phyloP scores from a whole-genome alignment of 148 eudicot genomes.

The Heliosperma pusillum region DNA sequence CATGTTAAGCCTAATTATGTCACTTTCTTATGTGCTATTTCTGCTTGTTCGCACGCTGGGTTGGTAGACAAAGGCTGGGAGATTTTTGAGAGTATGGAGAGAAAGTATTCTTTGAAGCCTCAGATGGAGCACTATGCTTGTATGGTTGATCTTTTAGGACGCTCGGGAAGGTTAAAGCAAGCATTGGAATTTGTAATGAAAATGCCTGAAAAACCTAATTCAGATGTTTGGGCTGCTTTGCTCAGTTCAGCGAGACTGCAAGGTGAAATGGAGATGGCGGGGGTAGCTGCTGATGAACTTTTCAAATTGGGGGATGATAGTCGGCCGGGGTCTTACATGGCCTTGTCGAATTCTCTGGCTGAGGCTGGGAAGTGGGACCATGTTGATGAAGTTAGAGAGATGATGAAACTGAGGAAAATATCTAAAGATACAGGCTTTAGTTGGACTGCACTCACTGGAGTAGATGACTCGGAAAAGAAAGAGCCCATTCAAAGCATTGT shows the following conservation, averaged over 20 bases:
- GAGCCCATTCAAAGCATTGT: background rate
- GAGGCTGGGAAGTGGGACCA: slow-evolving; percentile 83
- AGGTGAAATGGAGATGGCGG: slow-evolving; percentile 73
- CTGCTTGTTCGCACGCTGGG: slow-evolving; percentile 89
- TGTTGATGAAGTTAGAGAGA: slow-evolving; percentile 66
- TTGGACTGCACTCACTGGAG: slow-evolving; percentile 75
- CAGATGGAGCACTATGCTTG: slow-evolving; percentile 93
- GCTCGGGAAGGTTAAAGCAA: slow-evolving; percentile 58
- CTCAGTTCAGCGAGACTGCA: slow-evolving; percentile 76
- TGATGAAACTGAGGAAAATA: slow-evolving; percentile 74
- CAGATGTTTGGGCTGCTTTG: slow-evolving; percentile 92
- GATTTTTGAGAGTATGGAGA: slow-evolving; percentile 72
- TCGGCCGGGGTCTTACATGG: slow-evolving; percentile 81
- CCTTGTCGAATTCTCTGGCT: slow-evolving; percentile 73
- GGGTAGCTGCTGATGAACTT: slow-evolving; percentile 61
- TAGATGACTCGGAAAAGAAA: slow-evolving; percentile 30
- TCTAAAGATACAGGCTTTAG: slow-evolving; percentile 72
- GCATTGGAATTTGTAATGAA: slow-evolving; percentile 60
- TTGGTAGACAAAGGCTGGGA: slow-evolving; percentile 58
- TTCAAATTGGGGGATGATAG: slow-evolving; percentile 45
- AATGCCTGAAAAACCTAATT: slow-evolving; percentile 78
- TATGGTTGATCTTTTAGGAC: slow-evolving; percentile 88
- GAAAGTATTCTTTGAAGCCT: slow-evolving; percentile 63
- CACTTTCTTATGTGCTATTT: slow-evolving; percentile 71
- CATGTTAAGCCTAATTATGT: slow-evolving; percentile 54